Evolutionary conservation across 371 early-diverging fungal genomes (phyloP), one percentile per base, ranked within the genome.

Genomic region (Rhizomucor pusillus): DNA sequence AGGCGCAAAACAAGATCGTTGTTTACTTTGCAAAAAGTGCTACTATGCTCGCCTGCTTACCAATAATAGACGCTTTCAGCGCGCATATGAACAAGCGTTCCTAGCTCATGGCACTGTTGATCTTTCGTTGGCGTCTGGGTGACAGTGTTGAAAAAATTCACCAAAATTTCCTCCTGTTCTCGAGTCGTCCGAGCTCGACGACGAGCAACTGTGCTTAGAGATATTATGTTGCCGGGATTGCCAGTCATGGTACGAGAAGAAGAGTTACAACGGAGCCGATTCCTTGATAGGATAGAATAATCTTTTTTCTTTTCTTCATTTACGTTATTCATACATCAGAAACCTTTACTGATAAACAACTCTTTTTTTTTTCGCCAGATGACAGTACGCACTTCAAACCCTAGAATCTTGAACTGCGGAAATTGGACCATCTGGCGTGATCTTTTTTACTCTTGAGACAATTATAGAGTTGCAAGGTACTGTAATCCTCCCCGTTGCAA

Each of bases 11-110:
- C 18, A 25, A 20, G 41, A 18, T 23, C 16, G 7, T 29, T 29
- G 29, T 29, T 29, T 29, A 29, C 29, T 5, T 29, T 29, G 29
- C 5, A n/a, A 29, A 29, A 29, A 29, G 29, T 29, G 29, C 29
- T 29, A 29, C 29, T 29, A 7, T 29, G 29, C 29, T 29, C n/a
- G 20, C 23, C 29, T n/a, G 2, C 44, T 51, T 64, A 68, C 69
- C 69, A 68, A 33, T 63, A 68, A 19, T 68, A 63, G 23, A 68
- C 57, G 25, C 59, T 68, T 37, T 43, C 59, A 39, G 50, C 44
- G 22, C 56, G 48, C 62, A 68, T 68, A 11, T 61, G 39, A 2
- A 29, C 29, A 7, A 29, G 29, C 29, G 3, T 7, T 29, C 29
- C 29, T 29, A 29, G 7, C 29, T 29, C 59, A 54, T 16, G 16